Evolutionary conservation across 2,329 filamentous ascomycete species (phyloP).

Genomic region (Aspergillus oerlinghausenensis): DNA sequence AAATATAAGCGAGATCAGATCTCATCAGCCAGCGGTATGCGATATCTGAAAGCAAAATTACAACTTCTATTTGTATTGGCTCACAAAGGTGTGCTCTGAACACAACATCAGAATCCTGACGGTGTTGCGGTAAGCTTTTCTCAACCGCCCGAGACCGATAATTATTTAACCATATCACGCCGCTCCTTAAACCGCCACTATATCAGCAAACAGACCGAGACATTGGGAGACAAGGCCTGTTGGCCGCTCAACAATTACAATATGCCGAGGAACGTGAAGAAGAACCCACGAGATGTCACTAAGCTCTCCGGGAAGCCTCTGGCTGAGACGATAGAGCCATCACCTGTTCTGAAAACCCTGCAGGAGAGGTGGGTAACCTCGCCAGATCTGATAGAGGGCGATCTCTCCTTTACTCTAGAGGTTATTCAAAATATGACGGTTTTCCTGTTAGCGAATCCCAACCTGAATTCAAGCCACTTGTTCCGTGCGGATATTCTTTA

Average conservation of each 20-base stretch:
- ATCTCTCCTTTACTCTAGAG: conserved; percentile 22
- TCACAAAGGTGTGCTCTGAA: neutral
- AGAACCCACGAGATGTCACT: conserved; percentile 17
- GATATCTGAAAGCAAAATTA: neutral
- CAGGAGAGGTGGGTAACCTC: conserved; percentile 31
- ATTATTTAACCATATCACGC: neutral
- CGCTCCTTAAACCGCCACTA: neutral
- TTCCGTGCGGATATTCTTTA: conserved; percentile 59
- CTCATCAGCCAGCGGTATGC: neutral
- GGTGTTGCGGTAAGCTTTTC: neutral
- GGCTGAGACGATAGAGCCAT: conserved; percentile 24
- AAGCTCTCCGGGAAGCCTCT: conserved; percentile 25
- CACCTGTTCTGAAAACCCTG: conserved; percentile 14
- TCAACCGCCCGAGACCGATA: neutral
- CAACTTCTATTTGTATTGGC: neutral
- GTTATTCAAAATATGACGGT: conserved; percentile 49
- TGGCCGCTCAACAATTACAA: neutral
- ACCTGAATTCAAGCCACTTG: conserved; percentile 54
- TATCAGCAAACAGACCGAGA: neutral
- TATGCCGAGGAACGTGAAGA: conserved; percentile 18
- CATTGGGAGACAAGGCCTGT: neutral
- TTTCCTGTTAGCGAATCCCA: conserved; percentile 49
- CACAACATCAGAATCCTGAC: neutral
- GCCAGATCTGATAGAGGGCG: conserved; percentile 22
- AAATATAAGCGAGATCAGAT: neutral